Evolutionary conservation across 2,329 filamentous ascomycete species (phyloP), one percentile per base, ranked within the genome.

Genomic region (Dactylellina cionopaga): DNA sequence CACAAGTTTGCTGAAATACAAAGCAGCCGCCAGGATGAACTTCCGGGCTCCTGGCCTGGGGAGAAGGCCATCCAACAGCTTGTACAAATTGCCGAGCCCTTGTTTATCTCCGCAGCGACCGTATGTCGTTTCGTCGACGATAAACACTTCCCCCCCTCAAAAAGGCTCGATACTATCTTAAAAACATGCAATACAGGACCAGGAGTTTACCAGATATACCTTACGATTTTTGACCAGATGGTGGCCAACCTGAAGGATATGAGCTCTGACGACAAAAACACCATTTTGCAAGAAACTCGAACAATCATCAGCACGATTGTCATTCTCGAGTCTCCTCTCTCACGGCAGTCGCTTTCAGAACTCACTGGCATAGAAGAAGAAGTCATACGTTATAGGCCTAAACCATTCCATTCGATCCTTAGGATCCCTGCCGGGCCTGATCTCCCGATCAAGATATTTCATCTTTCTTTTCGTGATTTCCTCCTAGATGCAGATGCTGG

Each of bases 401-500:
- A 31, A 11, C 13, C 24, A 13, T 25, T 66, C 5, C 39, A 56
- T 17, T 66, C 62, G 2, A 54, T 66, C 5, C 41, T 66, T 4
- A 47, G 29, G 7, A 31, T 66, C n/a, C 62, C 62, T 2, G 7
- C 13, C 1, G 29, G n/a, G 49, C 1, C 33, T 13, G 39, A 56
- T 6, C 4, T n/a, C 13, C 49, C 33, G 3, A 25, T 66, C 5
- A 25, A 54, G 11, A 56, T 35, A 3, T 66, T 66, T 7, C 62
- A 66, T 33, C 43, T 66, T 7, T 66, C 62, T n/a, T 58, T 66
- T 24, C 41, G 51, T 9, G 52, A 66, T 24, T 81, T 81, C 71
- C 79, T 83, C 10, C 29, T 80, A 5, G n/a, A n/a, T n/a, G n/a
- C n/a, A n/a, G n/a, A n/a, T 15, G 13, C 46, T 6, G 19, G 76